Conservation (phyloP, 2,329 filamentous ascomycete species). For the Hymenoscyphus occultus region DNA sequence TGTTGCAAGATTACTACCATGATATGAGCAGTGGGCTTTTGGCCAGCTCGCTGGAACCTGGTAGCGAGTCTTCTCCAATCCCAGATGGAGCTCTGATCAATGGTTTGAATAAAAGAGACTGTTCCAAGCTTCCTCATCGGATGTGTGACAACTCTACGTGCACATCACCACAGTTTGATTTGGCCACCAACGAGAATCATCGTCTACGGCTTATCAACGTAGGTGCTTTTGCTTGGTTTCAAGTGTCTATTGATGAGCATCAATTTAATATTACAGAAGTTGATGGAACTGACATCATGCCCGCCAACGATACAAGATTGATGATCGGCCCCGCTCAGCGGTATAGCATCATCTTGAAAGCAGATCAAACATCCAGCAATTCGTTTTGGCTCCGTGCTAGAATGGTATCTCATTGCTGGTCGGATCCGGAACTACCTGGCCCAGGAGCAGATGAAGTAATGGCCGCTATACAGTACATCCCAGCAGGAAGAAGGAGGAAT, state of each 20-base stretch:
- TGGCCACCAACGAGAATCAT: conserved; percentile 56
- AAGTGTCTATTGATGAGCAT: conserved; percentile 68
- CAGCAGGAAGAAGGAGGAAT: conserved; percentile 8
- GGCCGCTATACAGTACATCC: conserved; percentile 48
- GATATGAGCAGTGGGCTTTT: conserved; percentile 47
- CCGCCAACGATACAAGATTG: conserved; percentile 55
- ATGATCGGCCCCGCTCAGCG: conserved; percentile 69
- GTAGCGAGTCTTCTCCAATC: conserved; percentile 43
- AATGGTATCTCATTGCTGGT: conserved; percentile 60
- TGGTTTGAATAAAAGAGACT: conserved; percentile 43
- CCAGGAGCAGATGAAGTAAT: conserved; percentile 45
- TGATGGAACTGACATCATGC: conserved; percentile 65
- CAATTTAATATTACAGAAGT: conserved; percentile 64
- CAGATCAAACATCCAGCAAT: conserved; percentile 51
- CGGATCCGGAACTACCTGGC: conserved; percentile 46
- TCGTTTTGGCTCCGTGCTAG: conserved; percentile 64
- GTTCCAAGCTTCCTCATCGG: conserved; percentile 38
- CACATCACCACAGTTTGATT: conserved; percentile 42
- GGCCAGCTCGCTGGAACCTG: conserved; percentile 40
- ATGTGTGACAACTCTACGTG: conserved; percentile 45
- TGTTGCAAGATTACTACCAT: conserved; percentile 74
- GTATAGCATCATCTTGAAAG: conserved; percentile 63
- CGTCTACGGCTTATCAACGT: conserved; percentile 67
- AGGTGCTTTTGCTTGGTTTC: conserved; percentile 69
- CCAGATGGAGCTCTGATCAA: conserved; percentile 48